These are phyloP conservation scores for Pezicula radicicola DNA, from an alignment of 2,329 filamentous ascomycete genomes.

Conservation along the genomic window DNA sequence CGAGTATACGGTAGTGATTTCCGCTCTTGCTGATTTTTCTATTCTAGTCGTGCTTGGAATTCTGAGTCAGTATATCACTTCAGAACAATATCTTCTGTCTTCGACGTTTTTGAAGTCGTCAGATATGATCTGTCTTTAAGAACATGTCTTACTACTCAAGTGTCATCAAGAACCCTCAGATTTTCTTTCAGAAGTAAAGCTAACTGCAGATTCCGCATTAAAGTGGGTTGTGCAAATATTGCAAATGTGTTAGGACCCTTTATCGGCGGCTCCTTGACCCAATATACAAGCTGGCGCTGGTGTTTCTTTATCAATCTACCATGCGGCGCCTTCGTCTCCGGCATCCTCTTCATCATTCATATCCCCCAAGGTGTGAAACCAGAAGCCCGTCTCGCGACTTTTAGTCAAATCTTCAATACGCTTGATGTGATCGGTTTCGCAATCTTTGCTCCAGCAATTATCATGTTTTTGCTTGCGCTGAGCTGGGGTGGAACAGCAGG, in stretches of 20 bases:
- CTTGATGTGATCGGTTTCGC: slow-evolving; percentile 5
- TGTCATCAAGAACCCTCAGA: background rate
- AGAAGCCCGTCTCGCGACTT: slow-evolving; percentile 3
- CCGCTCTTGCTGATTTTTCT: background rate
- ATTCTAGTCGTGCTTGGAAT: background rate
- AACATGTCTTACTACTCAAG: too few species aligned
- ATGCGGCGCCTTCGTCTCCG: slow-evolving; percentile 29
- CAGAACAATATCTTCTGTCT: background rate
- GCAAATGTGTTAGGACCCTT: slow-evolving; percentile 7
- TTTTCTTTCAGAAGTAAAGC: background rate
- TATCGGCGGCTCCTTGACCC: slow-evolving; percentile 10
- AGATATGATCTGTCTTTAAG: too few species aligned
- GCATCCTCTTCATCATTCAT: slow-evolving; percentile 32
- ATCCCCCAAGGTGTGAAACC: slow-evolving; percentile 15
- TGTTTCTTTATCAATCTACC: slow-evolving; percentile 36
- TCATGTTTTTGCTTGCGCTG: slow-evolving; percentile 20
- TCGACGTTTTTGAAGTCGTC: too few species aligned
- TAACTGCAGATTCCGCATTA: background rate
- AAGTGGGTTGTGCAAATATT: slow-evolving; percentile 1
- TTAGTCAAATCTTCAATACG: background rate
- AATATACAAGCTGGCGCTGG: slow-evolving; percentile 11
- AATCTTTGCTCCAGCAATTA: background rate
- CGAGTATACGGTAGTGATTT: background rate
- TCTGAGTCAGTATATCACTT: background rate
- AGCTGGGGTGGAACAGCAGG: slow-evolving; percentile 27